These are phyloP conservation scores for Kodamaea sp. DNA, from an alignment of 1,139 yeast genomes.

Conservation along the genomic window DNA sequence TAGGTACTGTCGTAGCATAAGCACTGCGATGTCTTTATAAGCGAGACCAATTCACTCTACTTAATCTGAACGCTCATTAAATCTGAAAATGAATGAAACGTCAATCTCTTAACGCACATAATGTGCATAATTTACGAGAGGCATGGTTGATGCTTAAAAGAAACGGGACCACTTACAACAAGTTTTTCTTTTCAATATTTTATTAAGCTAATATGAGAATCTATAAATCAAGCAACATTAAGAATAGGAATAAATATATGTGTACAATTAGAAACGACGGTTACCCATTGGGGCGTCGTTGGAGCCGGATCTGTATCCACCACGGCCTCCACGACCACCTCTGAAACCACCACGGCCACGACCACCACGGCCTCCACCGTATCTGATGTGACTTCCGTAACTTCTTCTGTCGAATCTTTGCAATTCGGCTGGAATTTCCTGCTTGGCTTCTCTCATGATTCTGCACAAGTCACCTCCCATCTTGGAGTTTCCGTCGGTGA, in stretches of 20 bases:
- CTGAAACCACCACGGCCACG: conserved; percentile 49
- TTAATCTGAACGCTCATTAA: too few relatives aligned
- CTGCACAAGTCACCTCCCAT: conserved; percentile 90
- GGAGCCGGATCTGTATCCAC: conserved; percentile 33
- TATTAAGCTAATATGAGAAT: conserved; percentile 1
- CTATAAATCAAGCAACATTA: conserved; percentile 2
- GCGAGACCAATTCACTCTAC: too few relatives aligned
- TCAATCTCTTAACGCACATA: too few relatives aligned
- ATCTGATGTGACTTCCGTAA: conserved; percentile 57
- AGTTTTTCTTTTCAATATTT: too few relatives aligned
- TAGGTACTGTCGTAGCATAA: too few relatives aligned
- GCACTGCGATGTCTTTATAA: too few relatives aligned
- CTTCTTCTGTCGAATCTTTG: conserved; percentile 56
- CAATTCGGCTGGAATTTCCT: conserved; percentile 72
- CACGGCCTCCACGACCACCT: conserved; percentile 49
- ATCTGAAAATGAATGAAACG: too few relatives aligned
- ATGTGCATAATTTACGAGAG: too few relatives aligned
- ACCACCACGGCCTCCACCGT: conserved; percentile 60
- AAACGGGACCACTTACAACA: too few relatives aligned
- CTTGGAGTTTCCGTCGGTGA: conserved; percentile 84
- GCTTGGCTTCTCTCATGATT: conserved; percentile 95
- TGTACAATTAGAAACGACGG: conserved; percentile 21
- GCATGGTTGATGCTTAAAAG: too few relatives aligned
- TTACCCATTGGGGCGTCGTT: conserved; percentile 25
- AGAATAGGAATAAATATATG: not conserved